Base-by-base conservation (phyloP, 768 basidiomycete species). In the Mrakia gelida region DNA sequence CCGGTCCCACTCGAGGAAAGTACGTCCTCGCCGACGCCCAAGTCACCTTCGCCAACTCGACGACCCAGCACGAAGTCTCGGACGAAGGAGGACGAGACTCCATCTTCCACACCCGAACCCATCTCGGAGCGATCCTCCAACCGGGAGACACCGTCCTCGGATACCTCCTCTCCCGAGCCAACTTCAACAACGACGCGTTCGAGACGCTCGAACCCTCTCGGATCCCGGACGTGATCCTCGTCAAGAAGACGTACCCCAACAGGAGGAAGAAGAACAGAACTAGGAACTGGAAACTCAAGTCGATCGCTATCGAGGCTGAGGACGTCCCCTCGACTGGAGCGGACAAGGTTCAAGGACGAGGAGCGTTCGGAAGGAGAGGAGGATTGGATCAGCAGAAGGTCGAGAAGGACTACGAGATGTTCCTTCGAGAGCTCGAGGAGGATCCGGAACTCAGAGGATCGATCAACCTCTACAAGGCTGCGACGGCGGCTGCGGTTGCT, bases 201-300 rank as follows among this genome's bases (percentile, higher is more conserved):
- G 89, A 93, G 8, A 85, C 87, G 41, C 86, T 97, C 32, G 84
- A 86, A 68, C 75, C 80, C 8, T 87, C 88, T 28, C 89, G 91
- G 56, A 87, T 96, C 75, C 97, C 96, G 2, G 95, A 98, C 81
- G 90, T 97, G 80, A 89, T 99, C 49, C 89, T 99, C 23, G 91
- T 97, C 79, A 92, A 93, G 87, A 98, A 99, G 87, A 88, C 93
- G 70, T 98, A 98, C 85, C 96, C 95, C 71, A 92, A 94, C 85
- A 86, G 94, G 49, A 85, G 95, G 78, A 97, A 96, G 88, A 98
- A 97, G 89, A 90, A 87, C 82, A 91, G 90, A 85, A 85, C 92
- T 8, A 87, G 97, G 71, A 89, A 86, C 79, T 98, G 96, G 96
- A 90, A 90, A 84, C 87, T 98, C 80, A 88, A 92, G 81, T 94